phyloP scores from a whole-genome alignment of 257 asterid genomes.

The Solanum sejunctum region DNA sequence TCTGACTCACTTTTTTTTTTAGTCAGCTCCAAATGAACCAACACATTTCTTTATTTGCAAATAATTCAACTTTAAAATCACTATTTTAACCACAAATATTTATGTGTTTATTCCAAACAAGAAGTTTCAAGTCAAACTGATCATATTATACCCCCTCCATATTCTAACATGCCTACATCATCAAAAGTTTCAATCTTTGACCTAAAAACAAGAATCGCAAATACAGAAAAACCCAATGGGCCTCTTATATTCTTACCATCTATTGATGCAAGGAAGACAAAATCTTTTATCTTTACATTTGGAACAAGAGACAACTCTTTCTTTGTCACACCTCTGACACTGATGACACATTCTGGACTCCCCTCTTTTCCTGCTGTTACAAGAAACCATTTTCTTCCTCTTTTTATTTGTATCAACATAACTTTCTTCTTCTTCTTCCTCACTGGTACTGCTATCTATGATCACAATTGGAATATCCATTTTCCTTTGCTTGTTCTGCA shows the following conservation, averaged over 20 bases:
- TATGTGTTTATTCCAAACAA: neutral
- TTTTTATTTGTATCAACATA: neutral
- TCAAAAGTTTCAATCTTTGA: neutral
- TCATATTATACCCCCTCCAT: too few relatives aligned
- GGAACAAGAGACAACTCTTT: constrained; percentile 32
- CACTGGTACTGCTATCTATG: neutral
- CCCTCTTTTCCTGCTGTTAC: neutral
- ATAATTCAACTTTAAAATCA: neutral
- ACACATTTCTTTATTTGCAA: neutral
- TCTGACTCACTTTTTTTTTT: neutral
- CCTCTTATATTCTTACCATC: constrained; percentile 17
- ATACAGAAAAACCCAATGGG: neutral
- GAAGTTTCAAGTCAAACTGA: neutral
- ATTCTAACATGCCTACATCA: neutral
- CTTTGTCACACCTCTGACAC: constrained; percentile 36
- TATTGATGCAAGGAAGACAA: constrained; percentile 23
- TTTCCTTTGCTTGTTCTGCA: neutral
- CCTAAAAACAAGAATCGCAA: neutral
- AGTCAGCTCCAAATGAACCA: neutral
- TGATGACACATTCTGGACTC: constrained; percentile 40
- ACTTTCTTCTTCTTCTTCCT: neutral
- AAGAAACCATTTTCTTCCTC: neutral
- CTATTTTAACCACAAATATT: neutral
- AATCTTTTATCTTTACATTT: constrained; percentile 32
- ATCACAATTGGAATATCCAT: neutral